These are phyloP conservation scores for Globisporangium paroecandrum DNA, from an alignment of 352 stramenopile genomes.

Conservation along the genomic window DNA sequence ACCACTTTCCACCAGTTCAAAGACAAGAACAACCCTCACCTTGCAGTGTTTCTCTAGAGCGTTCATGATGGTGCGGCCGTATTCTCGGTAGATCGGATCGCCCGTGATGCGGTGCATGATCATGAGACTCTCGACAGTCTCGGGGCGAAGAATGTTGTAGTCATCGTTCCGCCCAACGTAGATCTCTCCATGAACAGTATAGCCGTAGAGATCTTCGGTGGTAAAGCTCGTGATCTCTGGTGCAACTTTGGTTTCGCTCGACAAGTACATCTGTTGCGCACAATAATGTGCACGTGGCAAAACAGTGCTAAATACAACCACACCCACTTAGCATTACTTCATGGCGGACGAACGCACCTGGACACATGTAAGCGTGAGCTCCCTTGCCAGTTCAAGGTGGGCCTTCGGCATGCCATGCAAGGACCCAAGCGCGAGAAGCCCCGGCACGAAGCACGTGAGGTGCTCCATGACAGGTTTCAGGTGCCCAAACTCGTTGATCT, in stretches of 20 bases:
- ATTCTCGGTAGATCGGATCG: conserved; percentile 73
- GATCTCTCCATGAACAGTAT: conserved; percentile 17
- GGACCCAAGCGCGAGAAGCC: conserved; percentile 70
- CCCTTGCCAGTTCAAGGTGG: conserved; percentile 66
- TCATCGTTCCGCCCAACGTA: conserved; percentile 28
- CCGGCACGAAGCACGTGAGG: conserved; percentile 85
- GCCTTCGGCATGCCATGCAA: conserved; percentile 44
- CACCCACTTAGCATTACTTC: background rate
- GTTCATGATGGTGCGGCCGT: conserved; percentile 78
- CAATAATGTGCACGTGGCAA: background rate
- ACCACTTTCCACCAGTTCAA: background rate
- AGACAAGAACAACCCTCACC: conserved; percentile 19
- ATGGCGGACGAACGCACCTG: conserved; percentile 27
- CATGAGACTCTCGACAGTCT: conserved; percentile 90
- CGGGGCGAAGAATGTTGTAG: conserved; percentile 76
- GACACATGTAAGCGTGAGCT: conserved; percentile 70
- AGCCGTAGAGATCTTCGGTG: conserved; percentile 18
- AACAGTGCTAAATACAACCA: background rate
- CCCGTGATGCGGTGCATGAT: conserved; percentile 85
- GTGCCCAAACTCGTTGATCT: conserved; percentile 21
- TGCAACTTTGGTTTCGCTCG: conserved; percentile 51
- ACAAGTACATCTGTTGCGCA: conserved; percentile 63
- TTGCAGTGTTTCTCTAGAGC: conserved; percentile 70
- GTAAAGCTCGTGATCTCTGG: conserved; percentile 72
- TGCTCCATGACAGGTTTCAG: conserved; percentile 73